Conservation (phyloP, 192 early-diverging fungal species). For the Umbelopsis vinacea region DNA sequence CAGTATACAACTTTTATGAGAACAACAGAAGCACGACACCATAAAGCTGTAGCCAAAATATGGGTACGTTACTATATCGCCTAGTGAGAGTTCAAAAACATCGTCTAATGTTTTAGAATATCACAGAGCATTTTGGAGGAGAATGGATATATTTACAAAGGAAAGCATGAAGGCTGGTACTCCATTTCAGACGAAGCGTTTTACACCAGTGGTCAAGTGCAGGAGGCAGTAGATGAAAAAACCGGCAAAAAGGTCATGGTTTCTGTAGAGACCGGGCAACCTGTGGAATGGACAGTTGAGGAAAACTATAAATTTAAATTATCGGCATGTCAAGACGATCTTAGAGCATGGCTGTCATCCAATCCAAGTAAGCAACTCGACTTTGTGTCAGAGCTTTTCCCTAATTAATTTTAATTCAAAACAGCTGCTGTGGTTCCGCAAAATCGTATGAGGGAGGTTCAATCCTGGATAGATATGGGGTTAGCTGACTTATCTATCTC, state of each 20-base stretch:
- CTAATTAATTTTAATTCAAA: background rate
- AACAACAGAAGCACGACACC: conserved; percentile 83
- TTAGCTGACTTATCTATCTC: conserved; percentile 87
- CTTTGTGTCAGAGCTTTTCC: background rate
- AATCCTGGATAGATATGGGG: conserved; percentile 58
- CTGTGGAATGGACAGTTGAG: conserved; percentile 88
- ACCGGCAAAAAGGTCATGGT: conserved; percentile 55
- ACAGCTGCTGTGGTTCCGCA: conserved; percentile 66
- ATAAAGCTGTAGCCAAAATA: conserved; percentile 66
- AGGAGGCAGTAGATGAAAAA: conserved; percentile 59
- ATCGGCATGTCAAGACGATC: conserved; percentile 58
- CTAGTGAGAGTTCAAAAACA: background rate
- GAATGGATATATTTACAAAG: conserved; percentile 88
- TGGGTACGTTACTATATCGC: conserved; percentile 63
- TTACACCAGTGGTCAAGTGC: conserved; percentile 74
- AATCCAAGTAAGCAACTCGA: conserved; percentile 59
- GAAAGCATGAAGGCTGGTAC: conserved; percentile 92
- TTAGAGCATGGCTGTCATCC: conserved; percentile 72
- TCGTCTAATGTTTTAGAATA: background rate
- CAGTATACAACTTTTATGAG: conserved; percentile 82
- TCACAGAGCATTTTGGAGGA: conserved; percentile 60
- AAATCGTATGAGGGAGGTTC: conserved; percentile 67
- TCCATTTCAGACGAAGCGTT: conserved; percentile 95
- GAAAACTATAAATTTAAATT: conserved; percentile 95
- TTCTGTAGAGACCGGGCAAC: conserved; percentile 82